phyloP scores from a whole-genome alignment of 495 filamentous ascomycete species.

The Talaromyces proteolyticus region DNA sequence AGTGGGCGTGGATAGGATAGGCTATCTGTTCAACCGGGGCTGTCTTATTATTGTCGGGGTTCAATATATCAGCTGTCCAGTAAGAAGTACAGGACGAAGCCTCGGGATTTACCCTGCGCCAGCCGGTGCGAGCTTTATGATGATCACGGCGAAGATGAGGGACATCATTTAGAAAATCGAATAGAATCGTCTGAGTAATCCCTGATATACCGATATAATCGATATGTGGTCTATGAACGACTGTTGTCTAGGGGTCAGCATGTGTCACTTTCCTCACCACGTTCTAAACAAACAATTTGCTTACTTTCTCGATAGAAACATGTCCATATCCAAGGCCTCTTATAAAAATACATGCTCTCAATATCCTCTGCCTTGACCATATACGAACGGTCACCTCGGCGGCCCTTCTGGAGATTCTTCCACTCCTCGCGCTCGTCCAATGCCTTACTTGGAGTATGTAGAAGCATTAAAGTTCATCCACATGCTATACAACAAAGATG shows the following conservation, averaged over 20 bases:
- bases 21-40: conserved; percentile 3
- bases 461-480: neutral
- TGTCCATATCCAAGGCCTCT: neutral
- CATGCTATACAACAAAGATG: conserved; percentile 3
- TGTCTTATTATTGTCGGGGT: conserved; percentile 3
- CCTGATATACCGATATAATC: neutral
- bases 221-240: neutral
- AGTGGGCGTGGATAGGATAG: conserved; percentile 1
- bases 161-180: neutral
- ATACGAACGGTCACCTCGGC: neutral
- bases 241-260: too few relatives aligned
- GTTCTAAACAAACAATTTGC: neutral
- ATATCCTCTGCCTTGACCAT: conserved; percentile 1
- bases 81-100: neutral
- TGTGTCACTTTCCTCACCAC: neutral
- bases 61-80: conserved; percentile 2
- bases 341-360: neutral
- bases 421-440: conserved; percentile 2
- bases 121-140: neutral
- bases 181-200: neutral
- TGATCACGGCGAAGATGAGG: conserved; percentile 1
- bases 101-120: neutral
- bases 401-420: neutral
- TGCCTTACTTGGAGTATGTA: neutral
- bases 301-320: neutral